Conservation (phyloP, 2,329 filamentous ascomycete genomes). For the Pestalotiopsis sp. region DNA sequence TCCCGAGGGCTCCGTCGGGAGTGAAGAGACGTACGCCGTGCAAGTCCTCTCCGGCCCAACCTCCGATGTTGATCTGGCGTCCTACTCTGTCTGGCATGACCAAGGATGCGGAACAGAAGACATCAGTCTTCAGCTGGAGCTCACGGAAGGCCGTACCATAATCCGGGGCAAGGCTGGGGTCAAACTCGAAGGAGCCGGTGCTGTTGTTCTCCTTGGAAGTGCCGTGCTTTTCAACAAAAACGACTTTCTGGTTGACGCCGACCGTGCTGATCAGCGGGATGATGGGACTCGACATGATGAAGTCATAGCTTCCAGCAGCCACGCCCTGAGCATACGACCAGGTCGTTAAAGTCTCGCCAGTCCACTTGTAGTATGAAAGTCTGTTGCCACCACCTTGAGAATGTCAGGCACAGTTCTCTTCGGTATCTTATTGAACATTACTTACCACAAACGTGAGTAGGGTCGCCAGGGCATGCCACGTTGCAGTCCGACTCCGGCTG, state of each 20-base stretch:
- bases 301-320: constrained; percentile 52
- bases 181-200: constrained; percentile 62
- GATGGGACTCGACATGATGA: constrained; percentile 54
- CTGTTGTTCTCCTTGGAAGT: constrained; percentile 56
- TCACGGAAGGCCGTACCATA: constrained; percentile 51
- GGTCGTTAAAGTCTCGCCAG: constrained; percentile 43
- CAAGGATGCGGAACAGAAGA: constrained; percentile 61
- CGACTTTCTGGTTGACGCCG: constrained; percentile 54
- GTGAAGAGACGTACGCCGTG: constrained; percentile 58
- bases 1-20: constrained; percentile 53
- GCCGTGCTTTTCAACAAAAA: constrained; percentile 56
- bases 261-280: constrained; percentile 56
- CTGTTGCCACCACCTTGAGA: constrained; percentile 37
- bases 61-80: constrained; percentile 59
- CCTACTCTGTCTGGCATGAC: constrained; percentile 59
- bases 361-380: constrained; percentile 52
- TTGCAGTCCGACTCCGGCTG: constrained; percentile 39
- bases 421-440: background rate
- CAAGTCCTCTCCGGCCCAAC: constrained; percentile 57
- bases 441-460: constrained; percentile 37
- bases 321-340: constrained; percentile 52
- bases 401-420: background rate
- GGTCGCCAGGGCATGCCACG: constrained; percentile 35
- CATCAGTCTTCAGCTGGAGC: constrained; percentile 58
- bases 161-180: constrained; percentile 45